Percentiles rank a stretch among this genome's conserved stretches.
Evolutionary conservation across 768 basidiomycete genomes (phyloP).

Genomic region (Plicaturopsis crispa): DNA sequence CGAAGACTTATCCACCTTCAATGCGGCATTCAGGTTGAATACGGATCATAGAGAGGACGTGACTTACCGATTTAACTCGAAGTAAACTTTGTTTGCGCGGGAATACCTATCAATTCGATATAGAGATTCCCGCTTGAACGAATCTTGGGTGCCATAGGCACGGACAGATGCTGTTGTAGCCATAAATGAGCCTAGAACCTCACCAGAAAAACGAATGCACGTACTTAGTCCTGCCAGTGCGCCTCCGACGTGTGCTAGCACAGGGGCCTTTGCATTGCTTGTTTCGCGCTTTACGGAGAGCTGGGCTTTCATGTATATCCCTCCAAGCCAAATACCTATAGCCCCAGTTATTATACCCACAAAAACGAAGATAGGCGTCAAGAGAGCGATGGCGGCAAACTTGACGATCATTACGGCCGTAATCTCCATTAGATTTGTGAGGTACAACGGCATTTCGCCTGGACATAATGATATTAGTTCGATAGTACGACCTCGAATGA

Average conservation of each 20-base stretch:
- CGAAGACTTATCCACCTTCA: too few relatives aligned
- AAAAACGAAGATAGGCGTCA: too few relatives aligned
- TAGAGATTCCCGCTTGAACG: conserved; percentile 28
- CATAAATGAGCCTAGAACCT: background rate
- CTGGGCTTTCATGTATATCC: conserved; percentile 37
- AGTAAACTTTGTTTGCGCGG: conserved; percentile 16
- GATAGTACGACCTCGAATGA: conserved; percentile 12
- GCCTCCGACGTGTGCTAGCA: conserved; percentile 36
- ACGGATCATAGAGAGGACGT: too few relatives aligned
- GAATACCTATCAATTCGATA: conserved; percentile 26
- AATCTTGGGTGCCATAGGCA: conserved; percentile 53
- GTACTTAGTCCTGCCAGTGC: conserved; percentile 44
- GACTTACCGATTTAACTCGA: conserved; percentile 23
- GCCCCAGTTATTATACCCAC: conserved; percentile 26
- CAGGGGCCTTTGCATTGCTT: conserved; percentile 30
- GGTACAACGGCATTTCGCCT: conserved; percentile 3
- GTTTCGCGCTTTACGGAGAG: conserved; percentile 41
- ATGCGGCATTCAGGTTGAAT: too few relatives aligned
- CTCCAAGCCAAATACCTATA: conserved; percentile 32
- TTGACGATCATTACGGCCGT: too few relatives aligned
- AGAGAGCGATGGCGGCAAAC: too few relatives aligned
- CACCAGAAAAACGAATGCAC: conserved; percentile 1
- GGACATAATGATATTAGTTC: background rate
- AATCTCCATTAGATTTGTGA: conserved; percentile 22
- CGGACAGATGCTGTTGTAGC: conserved; percentile 41